Percentiles rank a stretch among this genome's conserved stretches.
Conservation (phyloP, 371 early-diverging fungal genomes). For the Mycotypha africana region DNA sequence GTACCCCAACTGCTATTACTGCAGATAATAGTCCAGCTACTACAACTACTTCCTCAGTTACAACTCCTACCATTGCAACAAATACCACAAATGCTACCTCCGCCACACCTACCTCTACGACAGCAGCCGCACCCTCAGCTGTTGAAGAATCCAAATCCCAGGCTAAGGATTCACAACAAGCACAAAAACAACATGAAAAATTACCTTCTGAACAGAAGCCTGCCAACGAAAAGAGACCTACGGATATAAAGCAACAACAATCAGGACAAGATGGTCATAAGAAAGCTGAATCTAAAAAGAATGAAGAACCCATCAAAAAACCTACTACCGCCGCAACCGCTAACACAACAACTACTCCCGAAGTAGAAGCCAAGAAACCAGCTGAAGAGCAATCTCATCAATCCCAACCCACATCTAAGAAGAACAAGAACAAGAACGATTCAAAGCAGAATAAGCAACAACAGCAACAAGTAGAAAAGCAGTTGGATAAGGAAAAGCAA, state of each 20-base stretch:
- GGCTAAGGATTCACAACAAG: too few relatives aligned
- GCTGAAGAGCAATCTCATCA: background rate
- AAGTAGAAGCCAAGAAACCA: background rate
- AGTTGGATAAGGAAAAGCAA: constrained; percentile 1
- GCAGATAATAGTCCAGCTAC: background rate
- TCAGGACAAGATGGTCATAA: too few relatives aligned
- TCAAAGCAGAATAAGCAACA: background rate
- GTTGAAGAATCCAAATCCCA: too few relatives aligned
- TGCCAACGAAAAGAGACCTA: background rate
- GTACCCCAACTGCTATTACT: background rate
- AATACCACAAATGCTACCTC: background rate
- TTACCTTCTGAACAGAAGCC: background rate
- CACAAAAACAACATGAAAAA: background rate
- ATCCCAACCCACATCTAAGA: background rate
- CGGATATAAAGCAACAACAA: background rate
- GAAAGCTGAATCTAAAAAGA: background rate
- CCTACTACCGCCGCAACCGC: background rate
- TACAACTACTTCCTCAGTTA: background rate
- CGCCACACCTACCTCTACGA: too few relatives aligned
- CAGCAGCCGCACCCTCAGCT: too few relatives aligned
- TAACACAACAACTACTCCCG: constrained; percentile 1
- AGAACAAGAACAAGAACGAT: background rate
- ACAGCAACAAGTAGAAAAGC: constrained; percentile 1
- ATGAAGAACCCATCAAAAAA: background rate
- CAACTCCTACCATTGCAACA: background rate